Base-by-base conservation (phyloP, 441 rosid genomes). In the Isatis lusitanica region DNA sequence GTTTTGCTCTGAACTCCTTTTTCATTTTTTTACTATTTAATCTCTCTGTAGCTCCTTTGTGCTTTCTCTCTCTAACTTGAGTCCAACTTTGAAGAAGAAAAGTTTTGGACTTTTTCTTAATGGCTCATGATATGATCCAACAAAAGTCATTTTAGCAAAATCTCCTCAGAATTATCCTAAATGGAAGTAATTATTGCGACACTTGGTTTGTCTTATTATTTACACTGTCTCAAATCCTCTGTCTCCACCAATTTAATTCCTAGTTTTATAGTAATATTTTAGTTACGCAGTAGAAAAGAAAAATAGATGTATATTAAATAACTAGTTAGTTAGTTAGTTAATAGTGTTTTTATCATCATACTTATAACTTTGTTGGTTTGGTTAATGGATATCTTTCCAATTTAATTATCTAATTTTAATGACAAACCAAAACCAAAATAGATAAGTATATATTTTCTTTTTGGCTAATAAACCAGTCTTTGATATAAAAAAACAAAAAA, bases 21-120 rank as follows among this genome's bases (percentile, higher is more conserved):
- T 59, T 15, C 9, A 11, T 52, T 18, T 44, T 72, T 31, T 62
- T 44, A 40, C 36, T 13, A 15, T 26, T 16, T 46, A 15, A n/a
- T 36, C 1, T 31, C 55, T 75, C 74, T 75, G 68, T 74, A 65
- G 78, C 73, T 56, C 18, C 6, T 36, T 24, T 35, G 18, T 62
- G 12, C 16, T 57, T 63, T 76, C 68, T 70, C 72, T 76, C 53
- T 64, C 80, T 70, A 65, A 71, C 72, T 77, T 68, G 79, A 79
- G 76, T 74, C 78, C 76, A 79, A 70, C 73, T 74, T 74, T 69
- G 79, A 74, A 74, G 75, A 63, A 16, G 76, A 53, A 72, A 77
- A 72, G 69, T 72, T 69, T 63, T 69, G 44, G 63, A 64, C 74
- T 63, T 75, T 53, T 71, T 55, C 66, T 57, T 57, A 52, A 48